A percentile compares a stretch with the other conserved stretches of the same genome.
Evolutionary conservation across 257 asterid genomes (phyloP).

Genomic region (Linderniella brevidens): DNA sequence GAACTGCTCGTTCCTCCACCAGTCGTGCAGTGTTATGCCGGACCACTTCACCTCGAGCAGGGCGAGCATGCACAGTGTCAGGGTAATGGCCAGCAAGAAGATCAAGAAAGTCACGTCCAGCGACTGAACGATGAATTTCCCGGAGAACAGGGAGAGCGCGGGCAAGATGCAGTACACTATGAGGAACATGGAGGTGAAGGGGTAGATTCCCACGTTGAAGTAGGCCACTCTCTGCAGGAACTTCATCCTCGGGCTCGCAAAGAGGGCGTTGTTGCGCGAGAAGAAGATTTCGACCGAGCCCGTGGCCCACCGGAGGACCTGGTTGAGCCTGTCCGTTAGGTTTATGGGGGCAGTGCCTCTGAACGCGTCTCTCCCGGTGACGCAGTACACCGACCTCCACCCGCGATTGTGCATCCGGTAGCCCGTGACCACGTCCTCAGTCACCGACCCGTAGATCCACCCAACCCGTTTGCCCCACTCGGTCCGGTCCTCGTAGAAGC

Average conservation of each 20-base stretch:
- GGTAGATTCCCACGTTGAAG: slow-evolving; percentile 81
- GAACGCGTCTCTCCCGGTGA: slow-evolving; percentile 71
- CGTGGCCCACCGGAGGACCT: slow-evolving; percentile 94
- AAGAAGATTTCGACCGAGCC: slow-evolving; percentile 93
- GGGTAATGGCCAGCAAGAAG: slow-evolving; percentile 40
- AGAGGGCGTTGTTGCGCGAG: slow-evolving; percentile 67
- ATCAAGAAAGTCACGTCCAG: slow-evolving; percentile 45
- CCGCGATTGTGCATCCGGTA: slow-evolving; percentile 90
- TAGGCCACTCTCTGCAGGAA: slow-evolving; percentile 74
- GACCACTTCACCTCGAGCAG: slow-evolving; percentile 81
- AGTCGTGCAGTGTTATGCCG: slow-evolving; percentile 70
- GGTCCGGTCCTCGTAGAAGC: slow-evolving; percentile 80
- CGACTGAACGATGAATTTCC: slow-evolving; percentile 70
- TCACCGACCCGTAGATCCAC: slow-evolving; percentile 87
- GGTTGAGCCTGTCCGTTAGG: slow-evolving; percentile 63
- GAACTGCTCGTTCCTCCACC: slow-evolving; percentile 97
- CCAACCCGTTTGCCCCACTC: slow-evolving; percentile 93
- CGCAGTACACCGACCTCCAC: slow-evolving; percentile 78
- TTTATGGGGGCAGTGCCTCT: slow-evolving; percentile 97
- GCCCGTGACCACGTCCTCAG: slow-evolving; percentile 88
- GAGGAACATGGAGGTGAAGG: slow-evolving; percentile 72
- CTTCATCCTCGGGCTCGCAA: slow-evolving; percentile 71
- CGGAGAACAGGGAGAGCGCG: slow-evolving; percentile 77
- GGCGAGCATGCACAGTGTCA: slow-evolving; percentile 56
- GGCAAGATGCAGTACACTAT: slow-evolving; percentile 70